These are phyloP conservation scores for Phyllachora maydis DNA, from an alignment of 2,329 filamentous ascomycete genomes.

Conservation along the genomic window DNA sequence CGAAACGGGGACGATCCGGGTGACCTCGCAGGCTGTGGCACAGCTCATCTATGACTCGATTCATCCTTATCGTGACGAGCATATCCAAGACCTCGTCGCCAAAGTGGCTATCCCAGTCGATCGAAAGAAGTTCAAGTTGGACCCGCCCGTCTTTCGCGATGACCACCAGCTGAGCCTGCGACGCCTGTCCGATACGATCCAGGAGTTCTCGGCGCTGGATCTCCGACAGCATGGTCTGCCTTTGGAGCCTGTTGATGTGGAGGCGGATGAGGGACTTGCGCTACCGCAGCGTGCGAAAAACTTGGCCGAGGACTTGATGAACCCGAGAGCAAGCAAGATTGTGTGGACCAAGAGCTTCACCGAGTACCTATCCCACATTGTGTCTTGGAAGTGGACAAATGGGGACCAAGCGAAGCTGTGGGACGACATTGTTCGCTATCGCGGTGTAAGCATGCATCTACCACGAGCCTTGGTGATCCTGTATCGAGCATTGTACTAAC, in stretches of 20 bases:
- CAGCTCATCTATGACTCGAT: too few relatives aligned
- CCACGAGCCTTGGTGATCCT: too few relatives aligned
- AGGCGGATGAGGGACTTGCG: constrained; percentile 8
- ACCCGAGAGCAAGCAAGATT: constrained; percentile 5
- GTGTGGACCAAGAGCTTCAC: constrained; percentile 5
- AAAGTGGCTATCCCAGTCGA: too few relatives aligned
- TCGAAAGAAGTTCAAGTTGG: constrained; percentile 6
- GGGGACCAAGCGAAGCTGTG: constrained; percentile 4
- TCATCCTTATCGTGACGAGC: too few relatives aligned
- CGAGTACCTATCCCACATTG: constrained; percentile 4
- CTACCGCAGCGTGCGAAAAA: constrained; percentile 4
- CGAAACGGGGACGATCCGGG: too few relatives aligned
- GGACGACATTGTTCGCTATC: constrained; percentile 3
- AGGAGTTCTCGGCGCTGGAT: constrained; percentile 2
- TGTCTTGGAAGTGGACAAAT: constrained; percentile 5
- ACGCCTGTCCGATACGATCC: constrained; percentile 3
- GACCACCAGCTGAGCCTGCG: constrained; percentile 8
- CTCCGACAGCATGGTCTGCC: constrained; percentile 7
- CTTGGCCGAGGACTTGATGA: constrained; percentile 3
- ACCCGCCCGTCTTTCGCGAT: constrained; percentile 7
- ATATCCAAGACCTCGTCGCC: too few relatives aligned
- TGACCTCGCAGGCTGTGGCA: too few relatives aligned
- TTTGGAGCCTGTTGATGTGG: constrained; percentile 6
- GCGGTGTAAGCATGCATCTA: constrained; percentile 6
- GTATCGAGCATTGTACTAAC: background rate